Evolutionary conservation across 2,329 filamentous ascomycete genomes (phyloP), one percentile per base, ranked within the genome.

Genomic region (Juglanconis juglandina): DNA sequence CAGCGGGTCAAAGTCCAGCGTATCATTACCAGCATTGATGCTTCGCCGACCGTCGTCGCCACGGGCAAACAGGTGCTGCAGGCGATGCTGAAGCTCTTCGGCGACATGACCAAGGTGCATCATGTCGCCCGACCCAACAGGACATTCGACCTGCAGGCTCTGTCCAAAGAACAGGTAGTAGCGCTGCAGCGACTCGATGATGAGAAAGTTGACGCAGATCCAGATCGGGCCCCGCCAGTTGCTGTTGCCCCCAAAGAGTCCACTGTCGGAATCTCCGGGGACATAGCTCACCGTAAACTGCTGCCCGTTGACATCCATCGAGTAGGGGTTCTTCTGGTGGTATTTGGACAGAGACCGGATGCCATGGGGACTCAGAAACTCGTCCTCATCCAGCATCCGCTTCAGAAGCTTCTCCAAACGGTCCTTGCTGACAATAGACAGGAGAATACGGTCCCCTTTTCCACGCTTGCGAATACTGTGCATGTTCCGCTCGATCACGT

Each of bases 191-290:
- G 93, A 94, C 74, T 98, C 94, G 46, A 98, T 89, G 13, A 98
- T 83, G 56, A 98, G 77, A 77, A 96, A 97, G 76, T 98, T 98
- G 77, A 96, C 92, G 64, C 92, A 95, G 53, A 97, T 82, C 94
- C 94, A 98, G 67, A 96, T 94, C 0, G 95, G 94, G 1, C 90
- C 94, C 77, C 94, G 87, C 94, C 94, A 98, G 76, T 98, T 98
- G 74, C 92, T 96, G 82, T 98, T 98, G 66, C 94, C 94, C 56
- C 94, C 94, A 70, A 98, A 98, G 5, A 98, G 83, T 3, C 92
- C 91, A 69, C 91, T 96, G 76, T 98, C 93, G 0, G 94, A 97
- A 72, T 98, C 94, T n/a, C 94, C 95, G 1, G 95, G 88, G 17
- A 98, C 87, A 70, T 98, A 98, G 68, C 87, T 85, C 46, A 98